Evolutionary conservation across 192 early-diverging fungal genomes (phyloP).

Genomic region (Coemansia sp.): DNA sequence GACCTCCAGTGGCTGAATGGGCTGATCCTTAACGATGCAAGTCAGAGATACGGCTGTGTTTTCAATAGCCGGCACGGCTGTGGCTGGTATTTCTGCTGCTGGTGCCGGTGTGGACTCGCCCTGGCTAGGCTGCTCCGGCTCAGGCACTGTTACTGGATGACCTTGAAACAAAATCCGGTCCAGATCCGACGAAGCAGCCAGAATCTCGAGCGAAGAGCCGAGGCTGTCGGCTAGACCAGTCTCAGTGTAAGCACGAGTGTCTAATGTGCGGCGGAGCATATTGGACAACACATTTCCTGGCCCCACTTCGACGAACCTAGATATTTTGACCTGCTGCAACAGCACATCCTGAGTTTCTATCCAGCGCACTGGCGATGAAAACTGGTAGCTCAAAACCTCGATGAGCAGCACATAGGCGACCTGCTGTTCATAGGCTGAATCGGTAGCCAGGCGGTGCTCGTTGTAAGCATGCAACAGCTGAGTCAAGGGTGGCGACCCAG

Average conservation of each 20-base stretch:
- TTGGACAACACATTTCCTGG: conserved; percentile 87
- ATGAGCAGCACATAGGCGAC: conserved; percentile 84
- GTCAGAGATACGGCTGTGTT: conserved; percentile 53
- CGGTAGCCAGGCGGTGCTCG: conserved; percentile 60
- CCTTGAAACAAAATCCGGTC: conserved; percentile 64
- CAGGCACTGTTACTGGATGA: background rate
- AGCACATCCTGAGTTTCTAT: conserved; percentile 95
- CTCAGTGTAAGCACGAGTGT: background rate
- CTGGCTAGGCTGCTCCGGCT: background rate
- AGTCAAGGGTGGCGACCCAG: conserved; percentile 71
- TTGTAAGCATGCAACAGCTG: conserved; percentile 80
- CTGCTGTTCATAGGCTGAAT: conserved; percentile 80
- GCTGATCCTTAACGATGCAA: conserved; percentile 69
- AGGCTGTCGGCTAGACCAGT: background rate
- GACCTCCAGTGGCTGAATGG: conserved; percentile 80
- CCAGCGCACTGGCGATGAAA: conserved; percentile 93
- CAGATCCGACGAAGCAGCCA: conserved; percentile 65
- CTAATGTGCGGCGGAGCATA: conserved; percentile 91
- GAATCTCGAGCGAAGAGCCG: conserved; percentile 57
- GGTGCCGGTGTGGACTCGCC: background rate
- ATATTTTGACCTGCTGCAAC: conserved; percentile 81
- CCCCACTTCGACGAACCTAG: conserved; percentile 89
- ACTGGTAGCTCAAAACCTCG: conserved; percentile 91
- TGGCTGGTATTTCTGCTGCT: conserved; percentile 55
- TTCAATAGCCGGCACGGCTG: conserved; percentile 60